These are phyloP conservation scores for Ustilago sp. DNA, from an alignment of 1,284 basidiomycete species.

Conservation along the genomic window DNA sequence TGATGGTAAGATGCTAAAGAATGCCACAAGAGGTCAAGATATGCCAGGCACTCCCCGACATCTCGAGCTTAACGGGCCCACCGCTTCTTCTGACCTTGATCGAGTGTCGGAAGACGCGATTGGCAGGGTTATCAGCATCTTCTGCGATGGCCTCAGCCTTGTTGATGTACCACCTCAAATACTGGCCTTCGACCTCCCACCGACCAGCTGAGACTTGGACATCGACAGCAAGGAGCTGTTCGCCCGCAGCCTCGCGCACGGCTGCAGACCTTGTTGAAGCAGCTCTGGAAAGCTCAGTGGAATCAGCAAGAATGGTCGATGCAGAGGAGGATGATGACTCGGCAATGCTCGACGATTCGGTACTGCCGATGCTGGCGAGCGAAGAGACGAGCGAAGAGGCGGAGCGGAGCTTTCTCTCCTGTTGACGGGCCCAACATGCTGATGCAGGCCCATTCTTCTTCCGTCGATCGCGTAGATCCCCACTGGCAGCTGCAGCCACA, in stretches of 20 bases:
- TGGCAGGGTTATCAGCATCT: slow-evolving; percentile 22
- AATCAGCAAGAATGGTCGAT: slow-evolving; percentile 29
- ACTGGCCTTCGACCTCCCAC: slow-evolving; percentile 78
- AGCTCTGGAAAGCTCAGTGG: slow-evolving; percentile 20
- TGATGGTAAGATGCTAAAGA: slow-evolving; percentile 12
- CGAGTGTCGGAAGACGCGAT: slow-evolving; percentile 40
- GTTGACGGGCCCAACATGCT: slow-evolving; percentile 26
- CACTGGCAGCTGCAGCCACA: slow-evolving; percentile 59
- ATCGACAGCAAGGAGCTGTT: slow-evolving; percentile 69
- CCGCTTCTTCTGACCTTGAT: slow-evolving; percentile 44
- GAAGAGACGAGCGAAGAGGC: slow-evolving; percentile 24
- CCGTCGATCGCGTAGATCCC: slow-evolving; percentile 35
- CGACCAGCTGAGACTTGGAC: slow-evolving; percentile 76
- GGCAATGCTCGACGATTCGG: slow-evolving; percentile 17
- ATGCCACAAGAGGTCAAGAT: slow-evolving; percentile 41
- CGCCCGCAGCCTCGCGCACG: background rate
- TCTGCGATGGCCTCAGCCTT: slow-evolving; percentile 41
- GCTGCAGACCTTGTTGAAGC: slow-evolving; percentile 17
- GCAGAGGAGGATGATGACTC: slow-evolving; percentile 22
- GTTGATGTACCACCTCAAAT: slow-evolving; percentile 84
- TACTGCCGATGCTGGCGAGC: slow-evolving; percentile 17
- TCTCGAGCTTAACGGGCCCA: slow-evolving; percentile 38
- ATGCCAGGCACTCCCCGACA: slow-evolving; percentile 46
- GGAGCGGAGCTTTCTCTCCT: slow-evolving; percentile 33
- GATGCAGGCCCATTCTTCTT: slow-evolving; percentile 17